These are phyloP conservation scores for Apiotrichum akiyoshidainum DNA, from an alignment of 1,284 basidiomycete genomes.

Conservation along the genomic window DNA sequence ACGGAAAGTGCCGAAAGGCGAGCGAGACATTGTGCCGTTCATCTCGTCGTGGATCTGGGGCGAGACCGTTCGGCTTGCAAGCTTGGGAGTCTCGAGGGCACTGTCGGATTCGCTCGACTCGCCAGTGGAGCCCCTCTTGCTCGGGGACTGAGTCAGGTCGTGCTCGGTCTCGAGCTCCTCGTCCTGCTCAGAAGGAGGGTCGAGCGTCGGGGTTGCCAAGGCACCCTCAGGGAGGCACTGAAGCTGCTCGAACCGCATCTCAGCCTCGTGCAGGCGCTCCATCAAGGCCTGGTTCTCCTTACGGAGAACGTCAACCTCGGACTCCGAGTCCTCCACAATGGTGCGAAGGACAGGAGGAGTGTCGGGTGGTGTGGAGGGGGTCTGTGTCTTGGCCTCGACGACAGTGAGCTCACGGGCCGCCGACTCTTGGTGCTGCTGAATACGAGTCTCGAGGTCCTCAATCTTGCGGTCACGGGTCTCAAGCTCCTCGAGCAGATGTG, in stretches of 20 bases:
- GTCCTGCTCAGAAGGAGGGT: constrained; percentile 16
- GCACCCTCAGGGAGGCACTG: neutral
- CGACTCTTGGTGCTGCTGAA: constrained; percentile 44
- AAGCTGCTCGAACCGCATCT: constrained; percentile 15
- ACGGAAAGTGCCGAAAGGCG: constrained; percentile 59
- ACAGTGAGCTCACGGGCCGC: constrained; percentile 32
- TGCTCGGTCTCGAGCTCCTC: constrained; percentile 22
- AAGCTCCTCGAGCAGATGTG: constrained; percentile 63
- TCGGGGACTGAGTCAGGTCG: constrained; percentile 9
- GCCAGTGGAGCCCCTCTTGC: constrained; percentile 19
- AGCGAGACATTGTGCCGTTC: constrained; percentile 90
- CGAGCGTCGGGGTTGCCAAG: constrained; percentile 13
- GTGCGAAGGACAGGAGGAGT: constrained; percentile 21
- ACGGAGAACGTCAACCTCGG: constrained; percentile 62
- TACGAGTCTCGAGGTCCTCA: constrained; percentile 67
- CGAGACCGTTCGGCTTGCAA: constrained; percentile 17
- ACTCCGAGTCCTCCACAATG: constrained; percentile 58
- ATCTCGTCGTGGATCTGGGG: constrained; percentile 57
- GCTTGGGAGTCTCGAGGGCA: constrained; percentile 19
- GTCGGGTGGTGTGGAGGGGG: constrained; percentile 21
- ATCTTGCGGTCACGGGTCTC: constrained; percentile 74
- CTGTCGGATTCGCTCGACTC: constrained; percentile 27
- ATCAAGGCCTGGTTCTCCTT: constrained; percentile 22
- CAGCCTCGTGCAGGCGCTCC: constrained; percentile 15
- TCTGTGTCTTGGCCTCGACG: constrained; percentile 49